Evolutionary conservation across 192 early-diverging fungal species (phyloP).

Genomic region (Coemansia sp.): DNA sequence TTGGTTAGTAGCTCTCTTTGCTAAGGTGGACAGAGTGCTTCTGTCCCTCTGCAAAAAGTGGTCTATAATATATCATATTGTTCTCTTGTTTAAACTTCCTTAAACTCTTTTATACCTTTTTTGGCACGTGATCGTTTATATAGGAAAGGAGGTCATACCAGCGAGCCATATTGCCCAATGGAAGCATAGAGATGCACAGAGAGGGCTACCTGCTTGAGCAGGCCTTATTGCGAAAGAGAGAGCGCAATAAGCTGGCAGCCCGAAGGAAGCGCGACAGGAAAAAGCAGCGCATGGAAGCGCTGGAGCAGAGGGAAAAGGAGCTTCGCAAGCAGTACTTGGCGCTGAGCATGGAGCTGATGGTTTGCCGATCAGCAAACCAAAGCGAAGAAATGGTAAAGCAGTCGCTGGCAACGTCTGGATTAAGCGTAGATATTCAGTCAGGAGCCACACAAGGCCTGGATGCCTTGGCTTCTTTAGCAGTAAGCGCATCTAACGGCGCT

Average conservation of each 20-base stretch:
- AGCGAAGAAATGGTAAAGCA: neutral
- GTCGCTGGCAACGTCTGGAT: neutral
- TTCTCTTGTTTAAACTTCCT: neutral
- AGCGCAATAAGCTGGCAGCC: conserved; percentile 42
- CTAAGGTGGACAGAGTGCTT: neutral
- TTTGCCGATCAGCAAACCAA: conserved; percentile 11
- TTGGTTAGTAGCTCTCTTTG: neutral
- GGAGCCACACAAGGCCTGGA: neutral
- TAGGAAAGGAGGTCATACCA: conserved; percentile 4
- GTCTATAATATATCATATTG: no score
- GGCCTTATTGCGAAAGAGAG: conserved; percentile 29
- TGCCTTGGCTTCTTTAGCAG: neutral
- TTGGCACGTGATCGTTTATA: no score
- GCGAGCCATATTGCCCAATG: conserved; percentile 31
- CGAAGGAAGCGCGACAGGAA: conserved; percentile 44
- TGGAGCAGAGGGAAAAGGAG: conserved; percentile 27
- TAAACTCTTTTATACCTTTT: neutral
- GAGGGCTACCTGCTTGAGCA: conserved; percentile 10
- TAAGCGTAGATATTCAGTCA: neutral
- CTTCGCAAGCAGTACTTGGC: conserved; percentile 20
- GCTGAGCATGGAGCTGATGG: conserved; percentile 27
- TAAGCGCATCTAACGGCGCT: neutral
- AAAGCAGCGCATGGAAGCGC: conserved; percentile 34
- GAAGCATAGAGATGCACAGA: neutral
- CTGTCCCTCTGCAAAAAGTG: no score